phyloP scores from a whole-genome alignment of 805 yeast genomes.

The Nakazawaea anatomiae region DNA sequence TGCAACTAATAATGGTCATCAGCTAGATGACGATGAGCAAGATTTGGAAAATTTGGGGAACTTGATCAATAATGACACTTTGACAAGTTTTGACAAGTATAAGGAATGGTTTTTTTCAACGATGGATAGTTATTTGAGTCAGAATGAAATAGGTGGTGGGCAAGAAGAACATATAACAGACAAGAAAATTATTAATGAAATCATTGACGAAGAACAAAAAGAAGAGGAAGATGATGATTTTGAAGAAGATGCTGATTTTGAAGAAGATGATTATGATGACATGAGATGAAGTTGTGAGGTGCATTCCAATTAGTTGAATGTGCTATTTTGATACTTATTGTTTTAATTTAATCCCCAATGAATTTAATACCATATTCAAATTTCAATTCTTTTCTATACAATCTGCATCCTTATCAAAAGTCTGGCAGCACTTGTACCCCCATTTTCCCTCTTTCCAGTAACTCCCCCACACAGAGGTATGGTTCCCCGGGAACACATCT shows the following conservation, averaged over 20 bases:
- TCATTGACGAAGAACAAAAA: not conserved
- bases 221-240: not conserved
- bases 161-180: not conserved
- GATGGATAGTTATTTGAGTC: constrained; percentile 7
- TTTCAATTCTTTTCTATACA: constrained; percentile 18
- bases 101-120: constrained; percentile 9
- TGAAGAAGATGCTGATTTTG: not conserved
- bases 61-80: constrained; percentile 3
- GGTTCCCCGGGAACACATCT: constrained; percentile 31
- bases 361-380: too few relatives aligned
- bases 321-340: too few relatives aligned
- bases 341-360: too few relatives aligned
- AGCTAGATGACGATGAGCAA: not conserved
- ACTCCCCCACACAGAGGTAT: constrained; percentile 38
- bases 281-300: constrained; percentile 1
- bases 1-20: not conserved
- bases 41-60: not conserved
- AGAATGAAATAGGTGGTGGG: not conserved
- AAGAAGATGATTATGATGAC: constrained; percentile 10
- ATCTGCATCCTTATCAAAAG: constrained; percentile 23
- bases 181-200: not conserved
- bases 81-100: constrained; percentile 7
- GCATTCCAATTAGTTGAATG: too few relatives aligned
- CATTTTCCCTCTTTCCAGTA: constrained; percentile 33
- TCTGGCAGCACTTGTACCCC: constrained; percentile 40